Conservation (phyloP, 129 eudicot genomes). For the Escallonia rubra region DNA sequence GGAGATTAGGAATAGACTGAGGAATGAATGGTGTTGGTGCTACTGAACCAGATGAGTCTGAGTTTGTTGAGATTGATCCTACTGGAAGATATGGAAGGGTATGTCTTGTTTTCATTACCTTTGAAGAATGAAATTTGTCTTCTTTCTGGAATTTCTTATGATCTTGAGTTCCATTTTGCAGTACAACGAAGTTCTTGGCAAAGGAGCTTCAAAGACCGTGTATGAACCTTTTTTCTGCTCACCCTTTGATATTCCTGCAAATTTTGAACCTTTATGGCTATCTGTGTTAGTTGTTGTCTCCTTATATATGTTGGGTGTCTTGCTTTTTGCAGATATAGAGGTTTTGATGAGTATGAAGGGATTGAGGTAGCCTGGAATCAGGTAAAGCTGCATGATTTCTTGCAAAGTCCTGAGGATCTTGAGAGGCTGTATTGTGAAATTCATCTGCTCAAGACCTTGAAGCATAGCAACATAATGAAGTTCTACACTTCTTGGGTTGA, state of each 20-base stretch:
- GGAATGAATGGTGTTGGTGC: slow-evolving; percentile 48
- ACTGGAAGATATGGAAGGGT: slow-evolving; percentile 98
- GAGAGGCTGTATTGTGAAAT: slow-evolving; percentile 83
- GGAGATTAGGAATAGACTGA: not conserved
- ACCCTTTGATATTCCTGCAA: slow-evolving; percentile 8
- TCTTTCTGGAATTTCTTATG: not conserved
- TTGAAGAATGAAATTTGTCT: not conserved
- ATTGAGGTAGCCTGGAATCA: slow-evolving; percentile 98
- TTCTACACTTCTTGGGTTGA: slow-evolving; percentile 98
- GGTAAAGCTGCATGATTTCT: slow-evolving; percentile 76
- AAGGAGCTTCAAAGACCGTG: slow-evolving; percentile 95
- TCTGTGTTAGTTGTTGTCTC: not conserved
- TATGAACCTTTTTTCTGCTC: slow-evolving; percentile 27
- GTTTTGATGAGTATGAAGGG: slow-evolving; percentile 94
- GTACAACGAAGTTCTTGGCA: slow-evolving; percentile 88
- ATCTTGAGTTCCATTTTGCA: slow-evolving; percentile 27
- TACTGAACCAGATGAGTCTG: slow-evolving; percentile 50
- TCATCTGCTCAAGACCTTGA: slow-evolving; percentile 83
- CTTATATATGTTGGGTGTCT: slow-evolving; percentile 2
- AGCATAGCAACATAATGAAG: slow-evolving; percentile 87
- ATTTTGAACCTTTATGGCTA: not conserved
- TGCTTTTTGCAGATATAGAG: slow-evolving; percentile 53
- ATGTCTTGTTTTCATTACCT: not conserved
- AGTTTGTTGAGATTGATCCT: slow-evolving; percentile 91
- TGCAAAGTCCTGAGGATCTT: slow-evolving; percentile 88